These are phyloP conservation scores for Hypholoma fasciculare DNA, from an alignment of 768 basidiomycete genomes.

Conservation along the genomic window DNA sequence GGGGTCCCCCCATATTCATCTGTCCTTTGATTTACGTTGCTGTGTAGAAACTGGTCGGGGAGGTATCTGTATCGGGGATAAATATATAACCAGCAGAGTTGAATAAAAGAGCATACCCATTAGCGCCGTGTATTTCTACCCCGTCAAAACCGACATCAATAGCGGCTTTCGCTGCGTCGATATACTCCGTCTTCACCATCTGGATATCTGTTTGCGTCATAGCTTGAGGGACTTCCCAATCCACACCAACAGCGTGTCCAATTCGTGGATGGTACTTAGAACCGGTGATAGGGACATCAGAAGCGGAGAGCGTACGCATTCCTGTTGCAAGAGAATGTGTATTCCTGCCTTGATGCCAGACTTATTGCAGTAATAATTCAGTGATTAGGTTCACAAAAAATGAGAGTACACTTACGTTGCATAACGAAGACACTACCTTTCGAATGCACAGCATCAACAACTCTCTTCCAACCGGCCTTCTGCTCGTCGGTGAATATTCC, in stretches of 20 bases:
- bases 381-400: not conserved
- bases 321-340: constrained; percentile 15
- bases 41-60: constrained; percentile 54
- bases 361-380: not conserved
- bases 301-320: constrained; percentile 10
- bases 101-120: constrained; percentile 15
- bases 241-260: not conserved
- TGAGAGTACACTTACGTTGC: constrained; percentile 8
- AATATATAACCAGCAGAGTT: too few relatives aligned
- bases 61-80: constrained; percentile 25
- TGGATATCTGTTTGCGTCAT: constrained; percentile 17
- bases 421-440: constrained; percentile 14
- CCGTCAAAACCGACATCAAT: constrained; percentile 56
- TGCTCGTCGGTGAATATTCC: constrained; percentile 19
- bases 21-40: constrained; percentile 45
- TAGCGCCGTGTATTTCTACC: constrained; percentile 40
- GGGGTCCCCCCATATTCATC: constrained; percentile 63
- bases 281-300: constrained; percentile 13
- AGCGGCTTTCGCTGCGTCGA: constrained; percentile 14
- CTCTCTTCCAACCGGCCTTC: constrained; percentile 14
- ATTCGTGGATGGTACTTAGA: not conserved
- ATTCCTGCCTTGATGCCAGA: constrained; percentile 19
- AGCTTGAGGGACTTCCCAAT: constrained; percentile 14
- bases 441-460: constrained; percentile 12
- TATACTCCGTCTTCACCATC: constrained; percentile 12